phyloP scores from a whole-genome alignment of 352 stramenopile species.

The Pythium volutum region DNA sequence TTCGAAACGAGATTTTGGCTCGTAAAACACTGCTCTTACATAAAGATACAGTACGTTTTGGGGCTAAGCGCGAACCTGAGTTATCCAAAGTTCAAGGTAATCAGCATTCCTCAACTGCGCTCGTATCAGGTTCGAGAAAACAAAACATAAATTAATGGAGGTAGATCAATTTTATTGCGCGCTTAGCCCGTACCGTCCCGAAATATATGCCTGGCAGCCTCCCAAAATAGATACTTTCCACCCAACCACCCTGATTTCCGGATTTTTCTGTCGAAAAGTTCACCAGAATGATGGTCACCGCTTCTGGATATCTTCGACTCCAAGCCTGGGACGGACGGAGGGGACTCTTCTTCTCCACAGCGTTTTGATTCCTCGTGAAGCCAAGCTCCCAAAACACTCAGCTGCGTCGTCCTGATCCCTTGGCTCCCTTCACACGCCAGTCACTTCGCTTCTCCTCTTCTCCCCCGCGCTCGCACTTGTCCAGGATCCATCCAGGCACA shows the following conservation, averaged over 20 bases:
- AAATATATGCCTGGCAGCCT: background rate
- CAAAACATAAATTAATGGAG: too few relatives aligned
- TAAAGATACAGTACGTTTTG: too few relatives aligned
- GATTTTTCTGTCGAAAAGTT: background rate
- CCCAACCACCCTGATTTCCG: background rate
- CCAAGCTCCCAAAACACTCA: too few relatives aligned
- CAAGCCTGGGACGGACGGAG: background rate
- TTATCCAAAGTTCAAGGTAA: too few relatives aligned
- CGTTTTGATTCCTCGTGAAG: background rate
- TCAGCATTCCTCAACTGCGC: too few relatives aligned
- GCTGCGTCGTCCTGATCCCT: background rate
- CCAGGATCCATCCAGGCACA: constrained; percentile 7
- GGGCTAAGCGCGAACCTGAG: too few relatives aligned
- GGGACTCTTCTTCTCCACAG: background rate
- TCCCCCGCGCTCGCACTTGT: constrained; percentile 12
- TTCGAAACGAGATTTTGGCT: too few relatives aligned
- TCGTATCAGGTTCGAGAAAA: too few relatives aligned
- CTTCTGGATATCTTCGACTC: background rate
- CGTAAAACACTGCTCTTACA: too few relatives aligned
- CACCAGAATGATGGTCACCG: constrained; percentile 4
- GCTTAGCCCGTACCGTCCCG: too few relatives aligned
- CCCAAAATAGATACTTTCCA: too few relatives aligned
- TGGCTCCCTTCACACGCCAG: background rate
- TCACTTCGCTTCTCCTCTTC: constrained; percentile 11
- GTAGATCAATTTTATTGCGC: too few relatives aligned